Evolutionary conservation across 768 basidiomycete genomes (phyloP).

Genomic region (Rhodosporidiobolus sp.): DNA sequence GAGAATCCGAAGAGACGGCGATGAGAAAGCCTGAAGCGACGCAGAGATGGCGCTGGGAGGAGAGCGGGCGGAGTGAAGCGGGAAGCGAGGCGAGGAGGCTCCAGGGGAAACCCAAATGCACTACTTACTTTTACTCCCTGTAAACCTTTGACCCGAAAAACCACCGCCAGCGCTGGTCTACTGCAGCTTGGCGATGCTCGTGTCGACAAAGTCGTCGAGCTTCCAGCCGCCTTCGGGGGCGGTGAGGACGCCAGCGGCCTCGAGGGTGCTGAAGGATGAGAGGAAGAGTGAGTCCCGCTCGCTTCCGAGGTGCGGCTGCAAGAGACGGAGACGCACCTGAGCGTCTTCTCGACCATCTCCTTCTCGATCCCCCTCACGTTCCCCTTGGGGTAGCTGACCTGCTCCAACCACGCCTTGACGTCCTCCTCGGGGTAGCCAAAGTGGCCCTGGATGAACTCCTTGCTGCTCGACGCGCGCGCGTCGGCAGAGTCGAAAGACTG

Average conservation of each 20-base stretch:
- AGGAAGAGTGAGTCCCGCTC: background rate
- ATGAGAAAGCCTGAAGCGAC: background rate
- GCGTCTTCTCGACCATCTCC: slow-evolving; percentile 39
- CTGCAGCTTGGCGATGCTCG: slow-evolving; percentile 33
- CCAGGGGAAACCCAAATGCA: no score
- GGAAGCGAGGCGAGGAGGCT: background rate
- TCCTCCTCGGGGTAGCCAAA: slow-evolving; percentile 82
- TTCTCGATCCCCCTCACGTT: slow-evolving; percentile 28
- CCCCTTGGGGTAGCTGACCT: slow-evolving; percentile 39
- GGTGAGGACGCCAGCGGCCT: slow-evolving; percentile 39
- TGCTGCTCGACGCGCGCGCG: slow-evolving; percentile 60
- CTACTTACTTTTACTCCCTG: no score
- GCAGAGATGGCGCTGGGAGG: no score
- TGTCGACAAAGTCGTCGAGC: slow-evolving; percentile 41
- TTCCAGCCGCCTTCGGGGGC: slow-evolving; percentile 37
- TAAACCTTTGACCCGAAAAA: no score
- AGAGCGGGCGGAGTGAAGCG: no score
- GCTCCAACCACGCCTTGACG: slow-evolving; percentile 57
- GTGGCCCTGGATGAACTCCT: slow-evolving; percentile 69
- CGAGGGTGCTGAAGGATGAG: slow-evolving; percentile 31
- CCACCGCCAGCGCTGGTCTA: no score
- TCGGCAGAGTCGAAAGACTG: slow-evolving; percentile 56
- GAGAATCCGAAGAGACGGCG: background rate
- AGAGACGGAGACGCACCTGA: slow-evolving; percentile 15
- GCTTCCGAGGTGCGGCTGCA: no score